Evolutionary conservation across 23 red algal genomes (phyloP).

Genomic region (Porphyridium purpureum): DNA sequence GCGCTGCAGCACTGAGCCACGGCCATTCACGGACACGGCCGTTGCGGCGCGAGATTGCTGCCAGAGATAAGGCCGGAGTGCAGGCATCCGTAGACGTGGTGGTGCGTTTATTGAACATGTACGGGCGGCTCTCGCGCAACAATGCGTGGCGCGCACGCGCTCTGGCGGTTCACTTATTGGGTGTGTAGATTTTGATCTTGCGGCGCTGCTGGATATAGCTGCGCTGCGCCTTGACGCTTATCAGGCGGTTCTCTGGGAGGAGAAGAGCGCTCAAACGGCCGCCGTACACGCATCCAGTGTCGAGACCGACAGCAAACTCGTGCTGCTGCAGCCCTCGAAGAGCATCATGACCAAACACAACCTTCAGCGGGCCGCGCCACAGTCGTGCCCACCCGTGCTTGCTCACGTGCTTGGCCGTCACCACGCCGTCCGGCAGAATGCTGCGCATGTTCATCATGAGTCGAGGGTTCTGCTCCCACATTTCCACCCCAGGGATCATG

Average conservation of each 20-base stretch:
- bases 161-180: too few species aligned
- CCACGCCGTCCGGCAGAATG: constrained; percentile 45
- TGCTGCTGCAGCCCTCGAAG: constrained; percentile 63
- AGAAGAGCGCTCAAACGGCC: constrained; percentile 72
- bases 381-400: constrained; percentile 54
- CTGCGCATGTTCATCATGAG: constrained; percentile 96
- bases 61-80: too few species aligned
- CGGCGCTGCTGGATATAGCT: too few species aligned
- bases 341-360: constrained; percentile 94
- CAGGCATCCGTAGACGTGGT: too few species aligned
- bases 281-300: constrained; percentile 95
- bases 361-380: constrained; percentile 74
- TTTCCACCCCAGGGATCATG: constrained; percentile 57
- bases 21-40: too few species aligned
- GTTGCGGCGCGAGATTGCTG: too few species aligned
- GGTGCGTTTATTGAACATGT: too few species aligned
- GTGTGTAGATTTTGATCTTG: too few species aligned
- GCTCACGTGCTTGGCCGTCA: constrained; percentile 41
- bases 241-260: constrained; percentile 67
- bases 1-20: too few species aligned
- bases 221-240: constrained; percentile 67
- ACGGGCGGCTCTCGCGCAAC: too few species aligned
- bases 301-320: constrained; percentile 59
- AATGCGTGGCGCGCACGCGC: too few species aligned
- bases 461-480: constrained; percentile 67